Percentiles rank a stretch among this genome's conserved stretches.
phyloP scores from a whole-genome alignment of 2,329 filamentous ascomycete species.

The Cladosporium colombiae region DNA sequence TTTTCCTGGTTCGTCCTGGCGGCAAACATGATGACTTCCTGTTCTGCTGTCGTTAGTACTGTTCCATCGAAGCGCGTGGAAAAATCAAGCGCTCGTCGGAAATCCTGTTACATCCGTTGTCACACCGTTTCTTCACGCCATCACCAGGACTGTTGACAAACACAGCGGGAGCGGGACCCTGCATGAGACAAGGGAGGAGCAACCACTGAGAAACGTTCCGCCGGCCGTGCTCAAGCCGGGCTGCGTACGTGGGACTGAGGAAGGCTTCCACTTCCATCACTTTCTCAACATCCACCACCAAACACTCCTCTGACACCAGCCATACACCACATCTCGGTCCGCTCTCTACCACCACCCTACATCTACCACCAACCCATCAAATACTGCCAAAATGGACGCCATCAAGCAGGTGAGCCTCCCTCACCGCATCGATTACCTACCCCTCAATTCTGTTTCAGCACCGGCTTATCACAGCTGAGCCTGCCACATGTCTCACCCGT shows the following conservation, averaged over 20 bases:
- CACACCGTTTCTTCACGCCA: conserved; percentile 16
- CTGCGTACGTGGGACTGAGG: not conserved
- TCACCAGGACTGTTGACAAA: conserved; percentile 17
- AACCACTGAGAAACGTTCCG: not conserved
- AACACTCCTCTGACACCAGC: conserved; percentile 9
- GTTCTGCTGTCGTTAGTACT: not conserved
- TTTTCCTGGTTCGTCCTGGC: conserved; percentile 82
- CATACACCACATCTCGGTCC: not conserved
- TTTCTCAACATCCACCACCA: conserved; percentile 21
- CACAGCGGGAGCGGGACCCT: conserved; percentile 16
- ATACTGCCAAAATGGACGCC: conserved; percentile 41
- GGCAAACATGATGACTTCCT: conserved; percentile 63
- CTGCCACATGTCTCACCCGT: conserved; percentile 22
- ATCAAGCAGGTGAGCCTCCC: conserved; percentile 45
- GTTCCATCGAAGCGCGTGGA: not conserved
- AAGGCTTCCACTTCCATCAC: conserved; percentile 15
- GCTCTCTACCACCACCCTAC: not conserved
- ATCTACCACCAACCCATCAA: conserved; percentile 3
- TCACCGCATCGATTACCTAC: conserved; percentile 28
- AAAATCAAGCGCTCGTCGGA: not conserved
- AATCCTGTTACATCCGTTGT: not conserved
- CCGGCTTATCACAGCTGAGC: not conserved
- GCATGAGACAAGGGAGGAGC: conserved; percentile 1
- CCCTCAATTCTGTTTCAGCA: conserved; percentile 27
- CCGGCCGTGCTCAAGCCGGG: not conserved